These are phyloP conservation scores for Ogataea haglerorum DNA, from an alignment of 805 yeast genomes.

Conservation along the genomic window DNA sequence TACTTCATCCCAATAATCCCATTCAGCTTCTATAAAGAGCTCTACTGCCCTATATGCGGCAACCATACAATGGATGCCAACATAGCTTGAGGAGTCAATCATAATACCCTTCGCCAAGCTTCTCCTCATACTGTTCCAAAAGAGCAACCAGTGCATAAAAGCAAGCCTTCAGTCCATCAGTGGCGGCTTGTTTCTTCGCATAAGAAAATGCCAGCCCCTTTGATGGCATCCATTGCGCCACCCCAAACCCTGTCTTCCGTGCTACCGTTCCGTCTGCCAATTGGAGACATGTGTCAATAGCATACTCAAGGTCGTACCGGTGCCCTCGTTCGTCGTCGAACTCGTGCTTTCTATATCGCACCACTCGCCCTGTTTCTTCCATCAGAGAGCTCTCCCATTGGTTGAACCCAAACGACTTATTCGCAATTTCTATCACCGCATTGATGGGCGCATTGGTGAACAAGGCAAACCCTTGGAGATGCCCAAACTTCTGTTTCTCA, in stretches of 20 bases:
- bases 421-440: conserved; percentile 37
- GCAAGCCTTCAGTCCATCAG: conserved; percentile 43
- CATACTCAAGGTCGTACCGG: conserved; percentile 17
- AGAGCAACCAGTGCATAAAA: conserved; percentile 35
- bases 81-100: conserved; percentile 8
- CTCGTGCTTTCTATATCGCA: conserved; percentile 9
- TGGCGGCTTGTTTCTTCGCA: conserved; percentile 46
- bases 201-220: conserved; percentile 35
- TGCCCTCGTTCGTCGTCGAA: conserved; percentile 20
- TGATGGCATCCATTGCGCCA: conserved; percentile 32
- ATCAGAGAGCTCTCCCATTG: conserved; percentile 47
- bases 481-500: conserved; percentile 9
- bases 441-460: conserved; percentile 21
- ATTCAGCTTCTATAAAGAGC: conserved; percentile 20
- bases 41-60: conserved; percentile 28
- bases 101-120: conserved; percentile 24
- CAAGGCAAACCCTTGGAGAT: conserved; percentile 8
- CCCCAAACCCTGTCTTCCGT: conserved; percentile 40
- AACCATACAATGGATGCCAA: conserved; percentile 12
- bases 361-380: conserved; percentile 19
- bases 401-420: conserved; percentile 47
- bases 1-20: conserved; percentile 29
- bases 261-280: conserved; percentile 43
- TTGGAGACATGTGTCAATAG: conserved; percentile 34
- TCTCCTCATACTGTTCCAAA: conserved; percentile 29